These are phyloP conservation scores for Pyrenochaeta sp. DNA, from an alignment of 2,329 filamentous ascomycete species.

Conservation along the genomic window DNA sequence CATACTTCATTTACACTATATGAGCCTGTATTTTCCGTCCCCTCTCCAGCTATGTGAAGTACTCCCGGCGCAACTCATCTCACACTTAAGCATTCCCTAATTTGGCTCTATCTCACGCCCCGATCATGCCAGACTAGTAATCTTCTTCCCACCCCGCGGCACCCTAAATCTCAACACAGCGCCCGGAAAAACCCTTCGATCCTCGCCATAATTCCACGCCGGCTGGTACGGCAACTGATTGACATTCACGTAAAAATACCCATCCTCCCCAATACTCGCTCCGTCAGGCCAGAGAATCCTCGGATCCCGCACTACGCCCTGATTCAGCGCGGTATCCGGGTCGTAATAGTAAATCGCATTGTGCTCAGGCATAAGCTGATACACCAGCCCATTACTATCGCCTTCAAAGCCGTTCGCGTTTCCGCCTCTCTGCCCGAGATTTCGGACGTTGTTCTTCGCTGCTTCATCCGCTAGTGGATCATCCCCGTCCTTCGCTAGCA, in stretches of 20 bases:
- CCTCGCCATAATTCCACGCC: constrained; percentile 58
- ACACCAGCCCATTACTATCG: constrained; percentile 59
- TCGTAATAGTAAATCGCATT: constrained; percentile 57
- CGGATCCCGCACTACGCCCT: constrained; percentile 56
- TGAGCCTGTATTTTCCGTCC: no score
- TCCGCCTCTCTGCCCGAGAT: constrained; percentile 57
- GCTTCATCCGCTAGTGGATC: constrained; percentile 55
- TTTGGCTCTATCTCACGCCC: neutral
- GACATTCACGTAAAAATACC: constrained; percentile 58
- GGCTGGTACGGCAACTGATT: constrained; percentile 59
- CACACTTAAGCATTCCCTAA: no score
- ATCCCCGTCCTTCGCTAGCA: constrained; percentile 45
- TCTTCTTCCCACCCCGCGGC: constrained; percentile 51
- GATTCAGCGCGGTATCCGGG: constrained; percentile 52
- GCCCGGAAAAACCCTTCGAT: constrained; percentile 54
- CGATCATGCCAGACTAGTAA: constrained; percentile 16
- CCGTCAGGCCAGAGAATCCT: constrained; percentile 61
- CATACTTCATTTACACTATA: no score
- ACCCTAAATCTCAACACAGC: constrained; percentile 56
- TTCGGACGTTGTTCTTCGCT: constrained; percentile 57
- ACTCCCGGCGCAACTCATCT: neutral
- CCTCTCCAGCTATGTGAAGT: neutral
- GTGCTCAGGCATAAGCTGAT: constrained; percentile 58
- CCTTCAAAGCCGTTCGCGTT: constrained; percentile 61
- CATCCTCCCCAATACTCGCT: constrained; percentile 29